A percentile compares a stretch with the other conserved stretches of the same genome.
Evolutionary conservation across 129 eudicot species (phyloP).

Genomic region (Calendula officinalis): DNA sequence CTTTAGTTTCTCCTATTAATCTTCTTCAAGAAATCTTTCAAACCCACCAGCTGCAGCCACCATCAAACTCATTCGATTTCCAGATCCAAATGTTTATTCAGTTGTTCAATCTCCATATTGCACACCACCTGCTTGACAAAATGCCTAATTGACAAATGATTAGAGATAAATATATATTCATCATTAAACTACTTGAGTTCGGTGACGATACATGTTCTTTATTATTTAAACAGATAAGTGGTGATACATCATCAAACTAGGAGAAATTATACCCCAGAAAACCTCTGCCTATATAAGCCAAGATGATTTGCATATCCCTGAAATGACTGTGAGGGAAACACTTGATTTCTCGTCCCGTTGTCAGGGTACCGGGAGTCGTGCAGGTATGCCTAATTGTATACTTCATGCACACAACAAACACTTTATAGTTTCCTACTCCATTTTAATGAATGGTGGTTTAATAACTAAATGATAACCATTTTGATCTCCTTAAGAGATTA

Average conservation of each 20-base stretch:
- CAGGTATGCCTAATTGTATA: conserved; percentile 40
- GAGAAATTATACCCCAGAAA: conserved; percentile 60
- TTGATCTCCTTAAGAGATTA: conserved; percentile 20
- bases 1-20: too few species aligned
- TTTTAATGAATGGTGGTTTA: background rate
- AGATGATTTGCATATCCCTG: conserved; percentile 62
- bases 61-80: too few species aligned
- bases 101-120: too few species aligned
- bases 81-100: too few species aligned
- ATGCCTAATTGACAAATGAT: too few species aligned
- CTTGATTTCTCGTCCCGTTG: conserved; percentile 66
- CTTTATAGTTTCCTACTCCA: background rate
- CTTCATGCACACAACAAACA: conserved; percentile 13
- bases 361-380: conserved; percentile 72
- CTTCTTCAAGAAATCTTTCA: too few species aligned
- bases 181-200: too few species aligned
- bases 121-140: too few species aligned
- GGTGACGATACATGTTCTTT: too few species aligned
- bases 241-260: conserved; percentile 48
- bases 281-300: conserved; percentile 68
- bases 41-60: too few species aligned
- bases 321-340: conserved; percentile 78
- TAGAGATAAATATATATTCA: too few species aligned
- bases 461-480: background rate
- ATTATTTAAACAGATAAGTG: conserved; percentile 23